Conservation (phyloP, 495 filamentous ascomycete species). For the Chaetomium tenue region DNA sequence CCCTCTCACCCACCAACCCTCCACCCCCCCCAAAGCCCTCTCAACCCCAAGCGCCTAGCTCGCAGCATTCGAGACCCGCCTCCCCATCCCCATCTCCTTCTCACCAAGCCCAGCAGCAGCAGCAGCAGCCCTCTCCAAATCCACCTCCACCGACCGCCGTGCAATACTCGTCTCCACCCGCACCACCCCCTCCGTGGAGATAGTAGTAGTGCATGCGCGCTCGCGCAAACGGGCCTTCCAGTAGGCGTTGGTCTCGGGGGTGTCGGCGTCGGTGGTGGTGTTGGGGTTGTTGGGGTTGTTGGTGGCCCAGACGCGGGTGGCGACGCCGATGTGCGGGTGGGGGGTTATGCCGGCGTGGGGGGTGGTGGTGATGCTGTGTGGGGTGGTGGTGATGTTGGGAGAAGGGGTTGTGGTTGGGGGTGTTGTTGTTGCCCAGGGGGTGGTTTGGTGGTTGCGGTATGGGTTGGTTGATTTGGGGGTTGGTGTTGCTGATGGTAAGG, state of each 20-base stretch:
- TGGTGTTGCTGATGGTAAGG: neutral
- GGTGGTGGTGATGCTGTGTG: neutral
- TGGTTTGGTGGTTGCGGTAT: neutral
- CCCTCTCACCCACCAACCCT: neutral
- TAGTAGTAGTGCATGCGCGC: too few relatives aligned
- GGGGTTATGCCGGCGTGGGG: neutral
- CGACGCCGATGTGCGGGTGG: neutral
- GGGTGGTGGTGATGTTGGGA: neutral
- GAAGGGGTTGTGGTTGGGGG: neutral
- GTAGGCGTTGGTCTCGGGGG: neutral
- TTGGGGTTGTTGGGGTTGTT: too few relatives aligned
- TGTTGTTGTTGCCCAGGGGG: neutral
- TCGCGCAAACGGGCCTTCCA: neutral
- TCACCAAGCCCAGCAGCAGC: neutral
- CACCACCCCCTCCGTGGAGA: conserved; percentile 9
- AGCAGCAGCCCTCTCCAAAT: neutral
- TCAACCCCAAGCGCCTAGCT: conserved; percentile 18
- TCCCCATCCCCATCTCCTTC: neutral
- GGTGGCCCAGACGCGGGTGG: conserved; percentile 15
- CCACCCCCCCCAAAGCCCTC: conserved; percentile 16
- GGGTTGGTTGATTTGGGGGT: neutral
- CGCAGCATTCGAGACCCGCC: neutral
- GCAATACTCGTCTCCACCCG: conserved; percentile 22
- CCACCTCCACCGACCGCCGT: conserved; percentile 1
- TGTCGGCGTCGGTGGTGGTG: too few relatives aligned